These are phyloP conservation scores for Fraxinus anomala DNA, from an alignment of 257 asterid genomes.

Conservation along the genomic window DNA sequence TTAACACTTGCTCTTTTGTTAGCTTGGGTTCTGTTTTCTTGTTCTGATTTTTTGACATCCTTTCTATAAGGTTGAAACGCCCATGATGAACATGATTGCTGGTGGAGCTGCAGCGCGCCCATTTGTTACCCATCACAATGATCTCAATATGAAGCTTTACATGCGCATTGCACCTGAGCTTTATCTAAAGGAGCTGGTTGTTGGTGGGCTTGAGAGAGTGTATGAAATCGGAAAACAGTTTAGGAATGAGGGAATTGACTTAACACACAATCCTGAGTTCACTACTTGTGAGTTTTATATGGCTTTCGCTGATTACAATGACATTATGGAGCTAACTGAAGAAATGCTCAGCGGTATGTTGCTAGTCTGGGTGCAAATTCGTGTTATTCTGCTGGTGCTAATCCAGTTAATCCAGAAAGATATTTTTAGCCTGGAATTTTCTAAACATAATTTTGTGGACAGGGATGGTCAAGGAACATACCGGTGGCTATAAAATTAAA, in stretches of 20 bases:
- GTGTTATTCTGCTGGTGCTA: background rate
- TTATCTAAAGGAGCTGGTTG: conserved; percentile 78
- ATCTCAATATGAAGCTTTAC: conserved; percentile 69
- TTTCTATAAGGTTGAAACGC: conserved; percentile 76
- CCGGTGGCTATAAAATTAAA: conserved; percentile 80
- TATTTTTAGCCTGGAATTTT: background rate
- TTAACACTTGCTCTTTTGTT: background rate
- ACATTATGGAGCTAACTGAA: conserved; percentile 81
- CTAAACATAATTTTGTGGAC: conserved; percentile 2
- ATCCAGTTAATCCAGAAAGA: background rate
- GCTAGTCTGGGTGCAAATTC: background rate
- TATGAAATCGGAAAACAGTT: conserved; percentile 94
- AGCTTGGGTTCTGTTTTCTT: conserved; percentile 8
- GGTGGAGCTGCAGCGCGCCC: conserved; percentile 97
- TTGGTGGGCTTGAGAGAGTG: conserved; percentile 90
- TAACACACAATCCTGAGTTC: conserved; percentile 93
- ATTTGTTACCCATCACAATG: conserved; percentile 87
- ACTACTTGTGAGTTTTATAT: conserved; percentile 91
- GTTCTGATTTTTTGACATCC: conserved; percentile 10
- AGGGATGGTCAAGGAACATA: conserved; percentile 92
- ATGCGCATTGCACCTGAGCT: conserved; percentile 95
- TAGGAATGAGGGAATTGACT: conserved; percentile 89
- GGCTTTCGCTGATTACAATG: conserved; percentile 91
- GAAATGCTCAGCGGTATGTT: conserved; percentile 62
- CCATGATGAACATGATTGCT: conserved; percentile 88